Base-by-base conservation (phyloP, 1,139 yeast species). In the Debaryomyces fabryi region DNA sequence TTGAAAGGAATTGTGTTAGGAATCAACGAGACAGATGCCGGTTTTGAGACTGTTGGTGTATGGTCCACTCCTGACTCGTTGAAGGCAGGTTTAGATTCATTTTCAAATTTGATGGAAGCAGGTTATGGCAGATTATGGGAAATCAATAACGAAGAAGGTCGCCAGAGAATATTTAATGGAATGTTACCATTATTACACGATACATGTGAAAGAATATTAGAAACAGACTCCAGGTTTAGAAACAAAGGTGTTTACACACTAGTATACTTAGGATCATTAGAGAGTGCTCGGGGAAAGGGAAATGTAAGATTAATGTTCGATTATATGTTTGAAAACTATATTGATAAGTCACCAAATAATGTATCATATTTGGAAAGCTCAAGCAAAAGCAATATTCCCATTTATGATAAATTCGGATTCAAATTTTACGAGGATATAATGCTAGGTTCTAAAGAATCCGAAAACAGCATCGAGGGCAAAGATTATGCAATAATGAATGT, bases 221-320 rank as follows among this genome's bases (percentile, higher is more conserved):
- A 54, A 8, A 62, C 58, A 29, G 78, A 74, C 54, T 51, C 64
- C 7, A 56, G 77, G 39, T 73, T 76, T 48, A 55, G 64, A 50
- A 69, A 67, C 42, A 75, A 74, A 48, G 71, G 74, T 38, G 62
- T 74, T 6, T 84, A 75, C 68, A 82, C 86, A 15, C 72, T 84
- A 58, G 86, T 84, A 33, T 84, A 84, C 58, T 65, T 84, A 41
- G 89, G 88, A 2, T 78, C 86, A 6, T 68, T 78, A 9, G 76
- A 74, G n/a, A 58, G 65, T 20, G 86, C 87, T 8, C 72, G 86
- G 57, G 89, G 89, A 33, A 83, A 83, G 62, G 89, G 89, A 7
- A 83, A 84, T 60, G 82, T 77, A n/a, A 64, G 88, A 42, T 72
- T 72, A 45, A 70, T 82, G 58, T 78, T 84, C 54, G 80, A 81